Evolutionary conservation across 2,329 filamentous ascomycete genomes (phyloP).

Genomic region (Claviceps humidiphila): DNA sequence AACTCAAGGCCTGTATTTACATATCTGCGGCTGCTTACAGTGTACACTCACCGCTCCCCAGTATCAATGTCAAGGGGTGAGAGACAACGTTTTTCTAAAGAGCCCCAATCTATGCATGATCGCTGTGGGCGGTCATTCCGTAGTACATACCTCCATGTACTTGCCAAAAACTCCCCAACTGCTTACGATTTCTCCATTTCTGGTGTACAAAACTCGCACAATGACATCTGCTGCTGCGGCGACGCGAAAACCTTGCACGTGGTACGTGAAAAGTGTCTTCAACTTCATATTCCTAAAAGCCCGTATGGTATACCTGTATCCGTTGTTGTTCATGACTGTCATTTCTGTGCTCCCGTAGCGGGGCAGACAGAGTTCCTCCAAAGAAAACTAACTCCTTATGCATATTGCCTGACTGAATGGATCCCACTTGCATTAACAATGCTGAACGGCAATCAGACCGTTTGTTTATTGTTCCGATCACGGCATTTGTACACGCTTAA

Average conservation of each 20-base stretch:
- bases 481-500: background rate
- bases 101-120: background rate
- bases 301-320: constrained; percentile 8
- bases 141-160: too few relatives aligned
- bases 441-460: background rate
- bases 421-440: background rate
- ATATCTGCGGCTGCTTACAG: background rate
- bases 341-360: background rate
- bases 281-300: background rate
- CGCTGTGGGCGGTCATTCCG: background rate
- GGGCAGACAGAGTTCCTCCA: background rate
- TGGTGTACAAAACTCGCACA: background rate
- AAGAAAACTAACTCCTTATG: constrained; percentile 1
- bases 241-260: background rate
- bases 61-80: background rate
- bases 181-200: too few relatives aligned
- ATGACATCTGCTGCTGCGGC: background rate
- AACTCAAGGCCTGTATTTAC: background rate
- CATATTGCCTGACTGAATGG: background rate
- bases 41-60: too few relatives aligned
- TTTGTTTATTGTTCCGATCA: background rate
- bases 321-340: constrained; percentile 5
- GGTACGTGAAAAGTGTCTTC: background rate
- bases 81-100: background rate
- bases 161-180: too few relatives aligned